phyloP scores from a whole-genome alignment of 768 basidiomycete species.

The Boletus subcaerulescens region DNA sequence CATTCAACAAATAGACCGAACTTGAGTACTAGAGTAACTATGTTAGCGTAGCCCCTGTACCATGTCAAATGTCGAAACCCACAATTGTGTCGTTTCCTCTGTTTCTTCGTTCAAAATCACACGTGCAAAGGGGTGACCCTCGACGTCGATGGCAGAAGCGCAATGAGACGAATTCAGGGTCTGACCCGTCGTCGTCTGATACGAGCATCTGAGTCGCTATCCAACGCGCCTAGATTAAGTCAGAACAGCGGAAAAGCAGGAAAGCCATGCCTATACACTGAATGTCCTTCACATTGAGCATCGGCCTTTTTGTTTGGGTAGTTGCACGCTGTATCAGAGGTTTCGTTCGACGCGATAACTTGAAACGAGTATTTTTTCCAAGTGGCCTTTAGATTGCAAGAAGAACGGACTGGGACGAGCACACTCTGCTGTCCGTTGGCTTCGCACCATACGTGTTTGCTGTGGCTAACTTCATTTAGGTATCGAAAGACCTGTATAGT shows the following conservation, averaged over 20 bases:
- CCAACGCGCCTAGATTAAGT: neutral
- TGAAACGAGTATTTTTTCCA: conserved; percentile 12
- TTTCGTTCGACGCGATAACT: conserved; percentile 7
- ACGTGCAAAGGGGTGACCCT: conserved; percentile 17
- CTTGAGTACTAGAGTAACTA: conserved; percentile 1
- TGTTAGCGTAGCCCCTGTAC: neutral
- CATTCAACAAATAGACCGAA: conserved; percentile 4
- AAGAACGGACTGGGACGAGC: conserved; percentile 16
- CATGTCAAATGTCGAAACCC: neutral
- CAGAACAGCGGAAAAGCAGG: conserved; percentile 14
- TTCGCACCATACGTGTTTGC: conserved; percentile 14
- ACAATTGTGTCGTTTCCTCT: conserved; percentile 1
- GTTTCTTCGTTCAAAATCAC: conserved; percentile 2
- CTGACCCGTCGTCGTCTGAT: neutral
- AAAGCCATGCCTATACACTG: neutral
- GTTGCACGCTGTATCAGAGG: neutral
- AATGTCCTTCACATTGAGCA: conserved; percentile 1
- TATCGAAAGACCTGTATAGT: conserved; percentile 10
- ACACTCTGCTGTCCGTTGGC: conserved; percentile 9
- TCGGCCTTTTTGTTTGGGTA: neutral
- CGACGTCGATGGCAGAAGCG: conserved; percentile 9
- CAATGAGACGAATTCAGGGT: conserved; percentile 4
- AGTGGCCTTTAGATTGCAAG: conserved; percentile 9
- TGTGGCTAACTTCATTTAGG: conserved; percentile 3
- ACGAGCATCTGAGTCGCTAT: neutral